Conservation (phyloP, 31 red algal species). For the Odonthalia washingtoniensis region DNA sequence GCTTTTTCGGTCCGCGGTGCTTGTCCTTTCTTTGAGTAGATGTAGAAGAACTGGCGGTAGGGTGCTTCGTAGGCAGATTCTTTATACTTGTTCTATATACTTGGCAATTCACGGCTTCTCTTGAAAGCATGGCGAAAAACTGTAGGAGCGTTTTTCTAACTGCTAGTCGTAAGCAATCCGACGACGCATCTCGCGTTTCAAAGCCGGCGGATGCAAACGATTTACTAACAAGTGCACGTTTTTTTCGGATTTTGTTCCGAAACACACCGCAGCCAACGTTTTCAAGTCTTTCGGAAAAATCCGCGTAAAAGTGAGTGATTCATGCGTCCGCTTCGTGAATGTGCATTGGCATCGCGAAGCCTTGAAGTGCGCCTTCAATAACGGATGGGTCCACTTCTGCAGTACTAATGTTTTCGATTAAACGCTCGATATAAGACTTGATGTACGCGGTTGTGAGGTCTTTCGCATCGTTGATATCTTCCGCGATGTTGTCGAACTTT, state of each 20-base stretch:
- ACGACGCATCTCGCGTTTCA: slow-evolving; percentile 42
- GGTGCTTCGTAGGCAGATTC: not conserved
- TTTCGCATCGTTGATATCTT: not conserved
- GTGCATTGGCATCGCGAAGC: slow-evolving; percentile 21
- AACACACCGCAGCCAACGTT: not conserved
- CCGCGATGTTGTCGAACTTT: slow-evolving; percentile 4
- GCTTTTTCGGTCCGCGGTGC: not conserved
- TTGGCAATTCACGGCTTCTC: slow-evolving; percentile 50
- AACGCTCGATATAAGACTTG: too few species aligned
- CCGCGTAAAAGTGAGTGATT: not conserved
- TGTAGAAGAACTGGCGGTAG: not conserved
- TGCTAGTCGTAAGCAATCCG: slow-evolving; percentile 12
- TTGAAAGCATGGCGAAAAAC: slow-evolving; percentile 26
- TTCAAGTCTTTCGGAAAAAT: slow-evolving; percentile 33
- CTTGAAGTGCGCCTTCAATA: too few species aligned
- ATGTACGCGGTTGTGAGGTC: not conserved
- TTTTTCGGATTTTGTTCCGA: slow-evolving; percentile 38
- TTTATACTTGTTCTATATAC: not conserved
- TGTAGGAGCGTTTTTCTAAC: slow-evolving; percentile 27
- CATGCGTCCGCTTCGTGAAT: not conserved
- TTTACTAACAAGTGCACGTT: not conserved
- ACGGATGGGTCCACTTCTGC: too few species aligned
- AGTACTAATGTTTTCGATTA: too few species aligned
- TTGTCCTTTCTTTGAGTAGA: not conserved
- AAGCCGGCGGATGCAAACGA: too few species aligned